phyloP scores from a whole-genome alignment of 176 grass and related monocot genomes.

The Puya raimondii region DNA sequence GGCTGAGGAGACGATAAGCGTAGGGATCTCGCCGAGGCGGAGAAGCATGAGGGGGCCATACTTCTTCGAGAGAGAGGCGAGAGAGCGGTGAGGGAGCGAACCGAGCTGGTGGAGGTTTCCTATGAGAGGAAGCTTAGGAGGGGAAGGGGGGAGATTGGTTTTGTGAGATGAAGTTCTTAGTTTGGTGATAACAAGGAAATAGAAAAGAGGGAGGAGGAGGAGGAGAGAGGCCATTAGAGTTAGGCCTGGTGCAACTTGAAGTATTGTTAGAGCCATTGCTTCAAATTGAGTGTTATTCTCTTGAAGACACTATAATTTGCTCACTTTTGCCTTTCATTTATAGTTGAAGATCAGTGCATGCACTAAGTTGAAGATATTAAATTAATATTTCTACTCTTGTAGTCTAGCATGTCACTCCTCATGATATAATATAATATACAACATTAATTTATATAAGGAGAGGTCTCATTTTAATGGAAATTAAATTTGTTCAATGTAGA shows the following conservation, averaged over 20 bases:
- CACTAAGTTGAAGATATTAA: too few species aligned
- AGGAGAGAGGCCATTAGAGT: neutral
- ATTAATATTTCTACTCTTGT: too few species aligned
- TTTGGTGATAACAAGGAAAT: neutral
- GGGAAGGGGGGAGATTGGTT: constrained; percentile 20
- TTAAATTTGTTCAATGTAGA: too few species aligned
- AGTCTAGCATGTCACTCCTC: too few species aligned
- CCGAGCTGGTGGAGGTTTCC: constrained; percentile 51
- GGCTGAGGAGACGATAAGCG: constrained; percentile 37
- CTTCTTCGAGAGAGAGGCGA: constrained; percentile 12
- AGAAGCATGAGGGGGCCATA: constrained; percentile 50
- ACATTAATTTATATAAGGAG: too few species aligned
- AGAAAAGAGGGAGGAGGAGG: neutral
- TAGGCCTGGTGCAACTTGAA: neutral
- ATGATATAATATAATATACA: too few species aligned
- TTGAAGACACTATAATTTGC: neutral
- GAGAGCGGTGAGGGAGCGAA: constrained; percentile 14
- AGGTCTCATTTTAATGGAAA: too few species aligned
- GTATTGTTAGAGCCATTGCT: neutral
- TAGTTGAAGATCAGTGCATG: too few species aligned
- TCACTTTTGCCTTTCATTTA: neutral
- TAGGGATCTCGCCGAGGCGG: constrained; percentile 32
- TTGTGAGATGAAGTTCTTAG: neutral
- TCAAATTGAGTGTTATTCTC: neutral
- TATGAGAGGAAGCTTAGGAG: constrained; percentile 33